Evolutionary conservation across 768 basidiomycete genomes (phyloP).

Genomic region (Tricholoma terreum): DNA sequence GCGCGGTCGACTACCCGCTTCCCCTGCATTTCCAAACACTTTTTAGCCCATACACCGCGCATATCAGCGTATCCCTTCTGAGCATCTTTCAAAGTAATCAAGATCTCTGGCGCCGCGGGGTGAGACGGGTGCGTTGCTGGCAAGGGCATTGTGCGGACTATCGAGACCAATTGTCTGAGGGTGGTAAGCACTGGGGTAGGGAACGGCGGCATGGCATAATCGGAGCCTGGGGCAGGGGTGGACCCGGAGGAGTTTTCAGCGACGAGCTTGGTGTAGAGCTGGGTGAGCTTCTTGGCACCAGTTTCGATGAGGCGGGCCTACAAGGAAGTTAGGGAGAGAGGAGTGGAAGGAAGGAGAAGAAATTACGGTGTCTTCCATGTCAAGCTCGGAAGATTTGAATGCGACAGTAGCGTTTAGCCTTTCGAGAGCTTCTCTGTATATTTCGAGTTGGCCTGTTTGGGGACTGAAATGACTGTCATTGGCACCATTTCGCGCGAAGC

Average conservation of each 20-base stretch:
- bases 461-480: slow-evolving; percentile 44
- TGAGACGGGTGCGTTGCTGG: slow-evolving; percentile 84
- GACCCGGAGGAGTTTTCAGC: slow-evolving; percentile 80
- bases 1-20: slow-evolving; percentile 68
- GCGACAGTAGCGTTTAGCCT: slow-evolving; percentile 77
- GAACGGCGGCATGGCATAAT: slow-evolving; percentile 53
- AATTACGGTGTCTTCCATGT: slow-evolving; percentile 52
- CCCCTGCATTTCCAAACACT: slow-evolving; percentile 69
- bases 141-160: slow-evolving; percentile 69
- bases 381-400: slow-evolving; percentile 62
- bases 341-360: neutral
- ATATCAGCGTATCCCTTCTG: slow-evolving; percentile 84
- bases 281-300: slow-evolving; percentile 77
- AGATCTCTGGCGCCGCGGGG: slow-evolving; percentile 65
- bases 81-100: slow-evolving; percentile 66
- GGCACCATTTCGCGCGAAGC: neutral
- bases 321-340: neutral
- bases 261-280: slow-evolving; percentile 84
- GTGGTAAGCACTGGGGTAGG: slow-evolving; percentile 49
- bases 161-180: slow-evolving; percentile 61
- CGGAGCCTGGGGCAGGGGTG: slow-evolving; percentile 58
- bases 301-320: slow-evolving; percentile 77
- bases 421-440: slow-evolving; percentile 71
- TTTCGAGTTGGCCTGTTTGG: slow-evolving; percentile 59
- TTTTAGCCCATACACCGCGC: slow-evolving; percentile 75